Conservation (phyloP, 768 basidiomycete species). For the Rhizopogon vulgaris region DNA sequence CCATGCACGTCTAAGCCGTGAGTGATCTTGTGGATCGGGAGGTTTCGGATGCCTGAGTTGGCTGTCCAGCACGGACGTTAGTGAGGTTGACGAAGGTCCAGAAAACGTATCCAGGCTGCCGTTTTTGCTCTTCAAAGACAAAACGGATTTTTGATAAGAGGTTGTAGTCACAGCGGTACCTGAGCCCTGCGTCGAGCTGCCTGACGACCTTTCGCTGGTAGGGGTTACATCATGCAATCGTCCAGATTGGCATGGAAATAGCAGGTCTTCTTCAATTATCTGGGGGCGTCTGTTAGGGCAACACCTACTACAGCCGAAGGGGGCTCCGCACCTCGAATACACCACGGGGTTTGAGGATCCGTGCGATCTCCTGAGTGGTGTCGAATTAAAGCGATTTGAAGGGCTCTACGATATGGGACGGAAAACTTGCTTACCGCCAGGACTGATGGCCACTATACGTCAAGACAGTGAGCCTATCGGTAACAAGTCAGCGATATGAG, state of each 20-base stretch:
- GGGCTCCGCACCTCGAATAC: slow-evolving; percentile 50
- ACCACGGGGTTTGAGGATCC: slow-evolving; percentile 58
- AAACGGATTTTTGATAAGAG: slow-evolving; percentile 18
- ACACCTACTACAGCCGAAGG: slow-evolving; percentile 3
- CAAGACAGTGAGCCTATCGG: slow-evolving; percentile 7
- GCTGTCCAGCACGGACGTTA: slow-evolving; percentile 13
- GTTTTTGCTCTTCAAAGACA: slow-evolving; percentile 12
- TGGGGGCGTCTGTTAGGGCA: slow-evolving; percentile 19
- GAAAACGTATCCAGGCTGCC: slow-evolving; percentile 8
- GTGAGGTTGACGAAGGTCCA: slow-evolving; percentile 14
- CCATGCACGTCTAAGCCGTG: slow-evolving; percentile 57
- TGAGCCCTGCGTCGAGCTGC: slow-evolving; percentile 21
- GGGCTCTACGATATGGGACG: slow-evolving; percentile 11
- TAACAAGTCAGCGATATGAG: slow-evolving; percentile 7
- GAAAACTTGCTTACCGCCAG: slow-evolving; percentile 42
- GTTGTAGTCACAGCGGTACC: slow-evolving; percentile 18
- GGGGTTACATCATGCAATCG: slow-evolving; percentile 3
- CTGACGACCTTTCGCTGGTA: slow-evolving; percentile 12
- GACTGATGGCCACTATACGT: slow-evolving; percentile 53
- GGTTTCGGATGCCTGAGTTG: slow-evolving; percentile 10
- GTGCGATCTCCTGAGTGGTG: slow-evolving; percentile 51
- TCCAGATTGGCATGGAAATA: slow-evolving; percentile 51
- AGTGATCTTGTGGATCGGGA: slow-evolving; percentile 54
- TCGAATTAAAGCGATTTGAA: slow-evolving; percentile 5
- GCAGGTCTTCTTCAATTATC: slow-evolving; percentile 70